Percentiles rank a stretch among this genome's conserved stretches.
phyloP scores from a whole-genome alignment of 345 rosid species.

The Abelmoschus esculentus region DNA sequence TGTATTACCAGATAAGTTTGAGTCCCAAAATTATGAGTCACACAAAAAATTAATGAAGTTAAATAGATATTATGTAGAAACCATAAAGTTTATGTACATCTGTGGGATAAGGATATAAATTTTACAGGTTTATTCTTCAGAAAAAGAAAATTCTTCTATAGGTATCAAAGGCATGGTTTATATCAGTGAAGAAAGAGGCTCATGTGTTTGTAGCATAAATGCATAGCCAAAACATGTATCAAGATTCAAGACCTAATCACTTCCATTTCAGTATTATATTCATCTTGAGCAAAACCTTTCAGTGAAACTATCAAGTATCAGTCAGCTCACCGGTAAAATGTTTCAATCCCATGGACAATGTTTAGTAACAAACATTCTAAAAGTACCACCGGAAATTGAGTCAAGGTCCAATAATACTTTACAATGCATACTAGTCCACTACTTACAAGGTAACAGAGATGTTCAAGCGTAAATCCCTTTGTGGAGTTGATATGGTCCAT shows the following conservation, averaged over 20 bases:
- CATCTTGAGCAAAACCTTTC: not conserved
- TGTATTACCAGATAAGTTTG: not conserved
- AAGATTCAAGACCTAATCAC: not conserved
- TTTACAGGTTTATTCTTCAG: not conserved
- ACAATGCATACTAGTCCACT: not conserved
- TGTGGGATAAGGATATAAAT: not conserved
- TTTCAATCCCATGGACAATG: slow-evolving; percentile 2
- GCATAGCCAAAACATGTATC: not conserved
- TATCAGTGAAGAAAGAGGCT: not conserved
- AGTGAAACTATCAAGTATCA: not conserved
- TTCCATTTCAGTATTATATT: not conserved
- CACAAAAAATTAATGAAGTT: not conserved
- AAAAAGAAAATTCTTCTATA: not conserved
- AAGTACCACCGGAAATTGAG: not conserved
- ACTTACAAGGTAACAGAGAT: slow-evolving; percentile 80
- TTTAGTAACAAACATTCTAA: not conserved
- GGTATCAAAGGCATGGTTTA: not conserved
- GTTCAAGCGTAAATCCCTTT: slow-evolving; percentile 86
- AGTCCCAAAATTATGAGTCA: not conserved
- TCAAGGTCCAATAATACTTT: not conserved
- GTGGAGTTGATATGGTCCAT: slow-evolving; percentile 90
- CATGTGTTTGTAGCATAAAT: not conserved
- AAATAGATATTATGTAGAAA: not conserved
- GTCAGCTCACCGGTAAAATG: not conserved
- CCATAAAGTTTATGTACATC: not conserved